These are phyloP conservation scores for Metschnikowia similis DNA, from an alignment of 805 yeast species.

Conservation along the genomic window DNA sequence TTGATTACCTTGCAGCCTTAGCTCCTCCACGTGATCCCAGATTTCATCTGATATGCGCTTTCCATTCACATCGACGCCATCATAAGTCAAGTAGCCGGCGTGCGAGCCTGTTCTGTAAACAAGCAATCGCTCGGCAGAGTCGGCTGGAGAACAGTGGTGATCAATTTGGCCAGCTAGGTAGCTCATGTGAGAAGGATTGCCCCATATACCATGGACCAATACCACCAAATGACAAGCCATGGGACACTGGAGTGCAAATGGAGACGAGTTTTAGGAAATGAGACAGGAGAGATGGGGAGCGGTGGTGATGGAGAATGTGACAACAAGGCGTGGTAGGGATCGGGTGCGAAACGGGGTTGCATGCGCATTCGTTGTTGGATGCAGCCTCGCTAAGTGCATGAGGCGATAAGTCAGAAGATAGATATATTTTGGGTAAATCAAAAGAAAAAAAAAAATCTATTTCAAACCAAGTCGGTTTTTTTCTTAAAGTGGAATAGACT, in stretches of 20 bases:
- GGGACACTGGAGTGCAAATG: slow-evolving; percentile 12
- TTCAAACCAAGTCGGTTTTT: too few species aligned
- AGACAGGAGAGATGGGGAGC: neutral
- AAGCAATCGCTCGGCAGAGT: slow-evolving; percentile 24
- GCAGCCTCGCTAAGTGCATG: neutral
- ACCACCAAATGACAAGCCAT: slow-evolving; percentile 57
- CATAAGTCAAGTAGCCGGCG: slow-evolving; percentile 74
- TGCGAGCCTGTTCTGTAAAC: slow-evolving; percentile 57
- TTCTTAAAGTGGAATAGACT: too few species aligned
- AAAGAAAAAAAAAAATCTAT: too few species aligned
- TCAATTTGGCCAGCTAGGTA: slow-evolving; percentile 10
- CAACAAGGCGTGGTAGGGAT: neutral
- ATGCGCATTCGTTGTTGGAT: neutral
- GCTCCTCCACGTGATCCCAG: slow-evolving; percentile 11
- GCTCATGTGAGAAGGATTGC: slow-evolving; percentile 9
- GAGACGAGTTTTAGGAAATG: neutral
- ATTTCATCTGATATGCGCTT: slow-evolving; percentile 70
- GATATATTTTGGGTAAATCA: neutral
- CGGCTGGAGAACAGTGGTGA: slow-evolving; percentile 15
- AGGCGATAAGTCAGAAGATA: neutral
- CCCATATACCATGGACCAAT: slow-evolving; percentile 64
- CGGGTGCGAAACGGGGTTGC: slow-evolving; percentile 3
- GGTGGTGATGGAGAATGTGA: neutral
- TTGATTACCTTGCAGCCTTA: neutral
- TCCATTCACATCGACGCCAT: slow-evolving; percentile 85